Base-by-base conservation (phyloP, 2,329 filamentous ascomycete species). In the Lasiodiplodia sp. region DNA sequence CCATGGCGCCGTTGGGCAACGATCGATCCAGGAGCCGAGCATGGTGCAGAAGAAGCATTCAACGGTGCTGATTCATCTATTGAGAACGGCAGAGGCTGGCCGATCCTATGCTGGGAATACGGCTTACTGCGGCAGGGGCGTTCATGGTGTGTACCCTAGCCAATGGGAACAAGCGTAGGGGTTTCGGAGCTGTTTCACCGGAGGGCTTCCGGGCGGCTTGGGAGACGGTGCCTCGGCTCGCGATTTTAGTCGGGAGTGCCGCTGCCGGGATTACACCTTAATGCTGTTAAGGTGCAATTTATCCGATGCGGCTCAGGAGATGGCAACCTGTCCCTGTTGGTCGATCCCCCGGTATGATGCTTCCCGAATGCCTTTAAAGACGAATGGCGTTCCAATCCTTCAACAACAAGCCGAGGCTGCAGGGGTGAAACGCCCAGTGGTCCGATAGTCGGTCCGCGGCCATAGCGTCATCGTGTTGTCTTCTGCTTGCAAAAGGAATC, bases 141-240 rank as follows among this genome's bases (percentile, higher is more conserved):
- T 64, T 25, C 21, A 64, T 64, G 60, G 60, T 52, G 60, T 64
- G 31, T 38, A 34, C 23, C 31, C 60, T 38, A 47, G 25, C 60
- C 60, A 64, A 52, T 64, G 18, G 31, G 14, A 12, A 53, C n/a
- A 38, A 51, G 18, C 47, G 47, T 25, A 16, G 37, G 31, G 51
- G 63, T 66, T 66, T 66, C 63, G 63, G 34, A 56, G 37, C 34
- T 66, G 63, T 66, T 66, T 66, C 63, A 56, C 34, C 63, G 63
- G 63, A 52, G 56, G 51, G 63, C 34, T 25, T 28, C 51, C 63
- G 52, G 51, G 47, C 31, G 47, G 47, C 44, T 25, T 64, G 44
- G 60, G 2, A 14, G 23, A 64, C 60, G 60, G 44, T 64, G 31
- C 60, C 60, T 64, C 60, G 60, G 60, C 28, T 64, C 60, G 60